These are phyloP conservation scores for Rosa lucieae DNA, from an alignment of 306 rosid genomes.

Conservation along the genomic window DNA sequence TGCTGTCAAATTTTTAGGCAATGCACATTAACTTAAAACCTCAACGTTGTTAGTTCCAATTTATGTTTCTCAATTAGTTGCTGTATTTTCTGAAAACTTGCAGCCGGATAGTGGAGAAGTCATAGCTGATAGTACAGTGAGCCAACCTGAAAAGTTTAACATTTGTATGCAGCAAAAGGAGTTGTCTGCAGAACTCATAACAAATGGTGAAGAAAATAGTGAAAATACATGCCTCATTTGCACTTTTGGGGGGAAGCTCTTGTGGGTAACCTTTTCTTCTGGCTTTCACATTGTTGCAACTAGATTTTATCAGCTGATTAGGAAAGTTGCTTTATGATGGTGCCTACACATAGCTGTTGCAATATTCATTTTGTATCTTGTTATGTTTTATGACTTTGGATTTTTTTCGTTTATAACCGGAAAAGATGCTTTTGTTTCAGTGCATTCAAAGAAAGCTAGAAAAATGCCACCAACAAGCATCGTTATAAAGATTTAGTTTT, in stretches of 20 bases:
- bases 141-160: slow-evolving; percentile 24
- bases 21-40: slow-evolving; percentile 4
- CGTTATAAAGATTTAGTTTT: not conserved
- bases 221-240: slow-evolving; percentile 48
- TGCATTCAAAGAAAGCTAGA: not conserved
- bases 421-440: not conserved
- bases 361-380: not conserved
- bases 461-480: not conserved
- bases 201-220: slow-evolving; percentile 29
- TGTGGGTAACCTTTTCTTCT: slow-evolving; percentile 60
- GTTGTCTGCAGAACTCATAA: slow-evolving; percentile 27
- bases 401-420: not conserved
- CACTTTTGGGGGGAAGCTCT: slow-evolving; percentile 63
- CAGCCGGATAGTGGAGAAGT: slow-evolving; percentile 54
- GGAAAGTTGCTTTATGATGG: slow-evolving; percentile 1
- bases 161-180: slow-evolving; percentile 43
- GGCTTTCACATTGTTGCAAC: slow-evolving; percentile 27
- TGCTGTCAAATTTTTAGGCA: slow-evolving; percentile 2
- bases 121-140: slow-evolving; percentile 27
- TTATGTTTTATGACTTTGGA: not conserved
- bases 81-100: slow-evolving; percentile 34
- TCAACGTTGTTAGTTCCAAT: not conserved
- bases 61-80: slow-evolving; percentile 2
- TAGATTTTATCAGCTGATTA: not conserved
- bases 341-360: not conserved